Conservation (phyloP, 148 eudicot genomes). For the Silene uniflora region DNA sequence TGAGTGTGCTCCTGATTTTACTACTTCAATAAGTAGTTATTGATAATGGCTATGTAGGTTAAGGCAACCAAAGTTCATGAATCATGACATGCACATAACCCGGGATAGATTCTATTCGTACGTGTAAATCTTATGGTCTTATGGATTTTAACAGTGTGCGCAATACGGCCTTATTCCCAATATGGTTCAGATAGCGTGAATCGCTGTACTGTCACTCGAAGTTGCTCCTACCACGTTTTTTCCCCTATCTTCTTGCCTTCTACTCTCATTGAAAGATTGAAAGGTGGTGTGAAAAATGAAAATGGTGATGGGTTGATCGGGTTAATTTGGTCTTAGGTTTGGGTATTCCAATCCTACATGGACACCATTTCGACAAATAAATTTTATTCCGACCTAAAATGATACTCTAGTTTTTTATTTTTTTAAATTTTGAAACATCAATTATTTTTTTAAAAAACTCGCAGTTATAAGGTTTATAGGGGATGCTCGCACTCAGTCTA, state of each 20-base stretch:
- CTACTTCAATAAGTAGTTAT: background rate
- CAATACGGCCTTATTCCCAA: background rate
- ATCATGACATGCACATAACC: background rate
- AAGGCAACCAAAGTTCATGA: background rate
- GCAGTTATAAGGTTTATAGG: no score
- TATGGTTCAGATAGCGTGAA: background rate
- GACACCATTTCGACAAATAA: no score
- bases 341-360: no score
- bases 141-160: background rate
- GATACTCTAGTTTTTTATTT: no score
- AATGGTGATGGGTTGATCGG: no score
- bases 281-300: no score
- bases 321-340: no score
- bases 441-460: no score
- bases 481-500: no score
- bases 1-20: background rate
- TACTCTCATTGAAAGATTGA: no score
- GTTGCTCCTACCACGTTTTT: background rate
- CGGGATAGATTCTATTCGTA: background rate
- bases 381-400: no score
- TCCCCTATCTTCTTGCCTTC: background rate
- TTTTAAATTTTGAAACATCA: no score
- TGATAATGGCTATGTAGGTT: background rate
- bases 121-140: background rate
- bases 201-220: background rate